These are phyloP conservation scores for Coniosporium tulheliwenetii DNA, from an alignment of 2,329 filamentous ascomycete species.

Conservation along the genomic window DNA sequence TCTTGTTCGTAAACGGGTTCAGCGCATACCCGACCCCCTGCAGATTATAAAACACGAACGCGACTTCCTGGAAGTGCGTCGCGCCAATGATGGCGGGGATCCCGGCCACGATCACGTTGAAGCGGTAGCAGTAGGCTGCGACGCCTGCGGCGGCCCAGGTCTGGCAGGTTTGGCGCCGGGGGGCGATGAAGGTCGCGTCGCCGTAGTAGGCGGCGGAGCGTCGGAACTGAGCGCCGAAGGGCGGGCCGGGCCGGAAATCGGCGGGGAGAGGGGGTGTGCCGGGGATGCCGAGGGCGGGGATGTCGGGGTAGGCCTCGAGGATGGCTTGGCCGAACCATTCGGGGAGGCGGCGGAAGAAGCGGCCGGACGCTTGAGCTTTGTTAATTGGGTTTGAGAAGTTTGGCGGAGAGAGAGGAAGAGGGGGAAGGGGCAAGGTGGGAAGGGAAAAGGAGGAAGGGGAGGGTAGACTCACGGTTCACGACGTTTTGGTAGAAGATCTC, in stretches of 20 bases:
- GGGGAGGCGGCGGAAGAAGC: not conserved
- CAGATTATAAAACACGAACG: conserved; percentile 31
- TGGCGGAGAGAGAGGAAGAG: not conserved
- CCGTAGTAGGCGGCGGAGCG: conserved; percentile 39
- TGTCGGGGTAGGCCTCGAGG: conserved; percentile 36
- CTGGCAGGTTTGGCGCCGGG: conserved; percentile 36
- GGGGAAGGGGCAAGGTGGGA: not conserved
- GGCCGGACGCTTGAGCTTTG: conserved; percentile 10
- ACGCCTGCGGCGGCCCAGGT: conserved; percentile 32
- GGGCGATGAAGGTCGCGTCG: conserved; percentile 40
- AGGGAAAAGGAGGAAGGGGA: conserved; percentile 6
- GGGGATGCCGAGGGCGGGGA: conserved; percentile 33
- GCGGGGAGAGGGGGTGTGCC: conserved; percentile 18
- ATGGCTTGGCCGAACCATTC: conserved; percentile 11
- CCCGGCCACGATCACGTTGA: conserved; percentile 39
- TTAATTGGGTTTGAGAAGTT: not conserved
- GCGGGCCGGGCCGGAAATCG: conserved; percentile 15
- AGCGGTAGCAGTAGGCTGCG: conserved; percentile 45
- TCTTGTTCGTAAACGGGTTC: conserved; percentile 18
- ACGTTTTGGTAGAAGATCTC: conserved; percentile 30
- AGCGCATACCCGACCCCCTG: conserved; percentile 24
- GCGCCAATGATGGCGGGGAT: conserved; percentile 26
- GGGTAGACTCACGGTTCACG: conserved; percentile 15
- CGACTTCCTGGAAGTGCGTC: conserved; percentile 38
- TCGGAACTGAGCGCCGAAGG: conserved; percentile 33